Evolutionary conservation across 129 eudicot genomes (phyloP).

Genomic region (Daucus carota): DH1_v3.0 NC_030387.2:7530501-7531000

Average conservation of each 20-base stretch:
- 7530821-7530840: background rate
- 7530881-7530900: constrained; percentile 50
- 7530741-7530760: no score
- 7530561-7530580: constrained; percentile 23
- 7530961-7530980: constrained; percentile 95
- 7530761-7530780: background rate
- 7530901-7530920: constrained; percentile 73
- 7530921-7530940: constrained; percentile 74
- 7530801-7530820: background rate
- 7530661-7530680: background rate
- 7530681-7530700: constrained; percentile 6
- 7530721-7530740: background rate
- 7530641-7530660: background rate
- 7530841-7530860: background rate
- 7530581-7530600: background rate
- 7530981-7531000: constrained; percentile 88
- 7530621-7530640: no score
- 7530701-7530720: background rate
- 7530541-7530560: constrained; percentile 17
- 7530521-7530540: constrained; percentile 7
- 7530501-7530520: background rate
- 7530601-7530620: background rate
- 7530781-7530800: background rate
- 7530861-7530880: constrained; percentile 1
- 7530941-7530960: constrained; percentile 72